These are phyloP conservation scores for Sparassis latifolia DNA, from an alignment of 1,284 basidiomycete species.

Conservation along the genomic window DNA sequence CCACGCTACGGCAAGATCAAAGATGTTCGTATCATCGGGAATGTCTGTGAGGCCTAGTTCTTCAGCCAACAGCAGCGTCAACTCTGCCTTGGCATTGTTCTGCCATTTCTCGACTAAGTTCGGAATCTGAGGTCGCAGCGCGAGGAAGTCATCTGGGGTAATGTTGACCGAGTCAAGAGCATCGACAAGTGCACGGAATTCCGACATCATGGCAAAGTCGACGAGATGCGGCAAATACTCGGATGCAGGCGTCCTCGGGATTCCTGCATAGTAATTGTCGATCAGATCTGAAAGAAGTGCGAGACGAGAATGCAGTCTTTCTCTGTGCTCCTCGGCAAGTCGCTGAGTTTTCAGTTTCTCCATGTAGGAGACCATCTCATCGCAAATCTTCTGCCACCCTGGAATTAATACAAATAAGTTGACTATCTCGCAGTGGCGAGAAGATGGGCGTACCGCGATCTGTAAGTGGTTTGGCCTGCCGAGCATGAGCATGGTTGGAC, in stretches of 20 bases:
- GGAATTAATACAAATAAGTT: neutral
- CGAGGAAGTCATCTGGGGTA: neutral
- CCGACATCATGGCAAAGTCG: conserved; percentile 3
- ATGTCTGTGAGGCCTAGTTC: neutral
- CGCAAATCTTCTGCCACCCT: conserved; percentile 3
- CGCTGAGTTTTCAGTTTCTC: neutral
- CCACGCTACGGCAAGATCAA: conserved; percentile 1
- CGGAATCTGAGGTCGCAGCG: neutral
- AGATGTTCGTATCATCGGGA: neutral
- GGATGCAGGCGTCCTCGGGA: neutral
- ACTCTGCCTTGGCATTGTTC: neutral
- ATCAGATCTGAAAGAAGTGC: neutral
- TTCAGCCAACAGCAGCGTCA: neutral
- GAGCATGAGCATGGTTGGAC: neutral
- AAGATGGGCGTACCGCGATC: neutral
- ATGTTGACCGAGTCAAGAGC: neutral
- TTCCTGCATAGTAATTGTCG: neutral
- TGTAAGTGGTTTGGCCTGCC: neutral
- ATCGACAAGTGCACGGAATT: conserved; percentile 2
- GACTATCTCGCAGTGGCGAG: neutral
- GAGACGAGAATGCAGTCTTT: neutral
- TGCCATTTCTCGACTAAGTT: neutral
- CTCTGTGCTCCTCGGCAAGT: neutral
- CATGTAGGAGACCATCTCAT: neutral
- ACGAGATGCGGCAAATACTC: conserved; percentile 1